Evolutionary conservation across 2,329 filamentous ascomycete genomes (phyloP).

Genomic region (Venturiaceae sp.): DNA sequence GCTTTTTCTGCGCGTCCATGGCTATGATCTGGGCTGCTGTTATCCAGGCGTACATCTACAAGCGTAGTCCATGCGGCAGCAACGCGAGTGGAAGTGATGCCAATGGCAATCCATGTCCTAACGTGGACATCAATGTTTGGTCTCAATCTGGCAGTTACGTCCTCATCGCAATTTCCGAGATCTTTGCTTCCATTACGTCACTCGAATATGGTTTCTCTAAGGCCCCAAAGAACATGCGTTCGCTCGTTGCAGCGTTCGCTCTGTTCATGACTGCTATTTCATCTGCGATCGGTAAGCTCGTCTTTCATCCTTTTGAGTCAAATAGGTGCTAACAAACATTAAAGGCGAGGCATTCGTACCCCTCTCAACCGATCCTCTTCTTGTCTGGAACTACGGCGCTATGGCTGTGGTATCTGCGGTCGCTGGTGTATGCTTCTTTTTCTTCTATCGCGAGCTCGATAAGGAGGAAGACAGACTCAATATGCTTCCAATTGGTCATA

Average conservation of each 20-base stretch:
- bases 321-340: neutral
- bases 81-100: constrained; percentile 28
- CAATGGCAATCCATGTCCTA: constrained; percentile 20
- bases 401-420: constrained; percentile 26
- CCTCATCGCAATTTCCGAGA: constrained; percentile 49
- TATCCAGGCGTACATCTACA: constrained; percentile 48
- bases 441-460: constrained; percentile 23
- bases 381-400: constrained; percentile 20
- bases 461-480: constrained; percentile 26
- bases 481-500: constrained; percentile 25
- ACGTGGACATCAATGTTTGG: constrained; percentile 42
- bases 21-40: constrained; percentile 51
- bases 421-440: constrained; percentile 21
- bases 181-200: constrained; percentile 57
- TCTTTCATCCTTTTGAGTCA: constrained; percentile 10
- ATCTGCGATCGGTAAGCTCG: constrained; percentile 13
- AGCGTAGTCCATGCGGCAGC: constrained; percentile 43
- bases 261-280: constrained; percentile 24
- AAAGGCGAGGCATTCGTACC: constrained; percentile 12
- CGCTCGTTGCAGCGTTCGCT: constrained; percentile 24
- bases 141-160: constrained; percentile 41
- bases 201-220: constrained; percentile 68
- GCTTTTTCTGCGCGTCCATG: constrained; percentile 55
- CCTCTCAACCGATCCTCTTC: constrained; percentile 13
- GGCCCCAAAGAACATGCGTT: constrained; percentile 55